Base-by-base conservation (phyloP, 345 rosid genomes). In the Gynandropsis gynandra region DNA sequence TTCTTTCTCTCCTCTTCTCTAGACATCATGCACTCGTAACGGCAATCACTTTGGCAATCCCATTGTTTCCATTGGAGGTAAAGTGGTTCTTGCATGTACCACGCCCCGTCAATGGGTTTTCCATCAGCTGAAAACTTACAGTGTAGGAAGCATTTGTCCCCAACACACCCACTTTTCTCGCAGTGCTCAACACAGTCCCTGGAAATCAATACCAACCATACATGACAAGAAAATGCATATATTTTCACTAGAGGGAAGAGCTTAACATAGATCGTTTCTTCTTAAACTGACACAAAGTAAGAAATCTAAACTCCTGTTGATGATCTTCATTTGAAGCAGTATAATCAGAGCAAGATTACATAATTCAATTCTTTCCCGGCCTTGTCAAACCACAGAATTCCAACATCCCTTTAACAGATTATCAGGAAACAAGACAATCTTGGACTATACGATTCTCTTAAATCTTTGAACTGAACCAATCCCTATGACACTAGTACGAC, bases 11-110 rank as follows among this genome's bases (percentile, higher is more conserved):
- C 29, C 5, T 24, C 29, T 5, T 24, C 92, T 70, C 95, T 81
- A 41, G 69, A 56, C 72, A 87, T 74, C 96, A 90, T 90, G 55
- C 98, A 85, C 21, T 80, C 73, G 61, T 82, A 85, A 20, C 61
- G 76, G 37, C 95, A 85, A 53, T 82, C 85, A 58, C 75, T 72
- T 33, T 31, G 75, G 58, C 95, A 86, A 54, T 86, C 94, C 97
- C 95, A 89, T 29, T 24, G 29, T 24, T 24, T 24, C 29, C 29
- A 24, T 24, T 24, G 29, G 4, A 24, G 29, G 5, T 24, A 24
- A 24, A 24, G 29, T 24, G 29, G 29, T 24, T 24, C 29, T 24
- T 24, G 29, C 29, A 24, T 24, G 29, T 24, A 24, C 29, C 29
- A 24, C 5, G 29, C 4, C 5, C 29, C 29, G 29, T 24, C 29